Evolutionary conservation across 768 basidiomycete species (phyloP).

Genomic region (Leucogyrophana mollusca): DNA sequence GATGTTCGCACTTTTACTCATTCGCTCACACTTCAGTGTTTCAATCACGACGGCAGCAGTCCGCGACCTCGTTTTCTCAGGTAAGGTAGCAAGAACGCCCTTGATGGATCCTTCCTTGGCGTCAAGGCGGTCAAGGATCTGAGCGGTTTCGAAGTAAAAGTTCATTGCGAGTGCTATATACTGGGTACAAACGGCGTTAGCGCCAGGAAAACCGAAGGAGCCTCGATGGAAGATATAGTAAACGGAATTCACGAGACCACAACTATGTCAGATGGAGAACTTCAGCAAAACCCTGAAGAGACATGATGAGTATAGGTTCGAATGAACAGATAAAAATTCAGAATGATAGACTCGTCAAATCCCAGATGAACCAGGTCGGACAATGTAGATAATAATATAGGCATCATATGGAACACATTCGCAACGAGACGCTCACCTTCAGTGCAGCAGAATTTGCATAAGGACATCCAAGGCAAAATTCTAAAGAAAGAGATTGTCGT

Average conservation of each 20-base stretch:
- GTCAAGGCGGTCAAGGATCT: conserved; percentile 81
- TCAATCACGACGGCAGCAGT: conserved; percentile 89
- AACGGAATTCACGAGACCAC: neutral
- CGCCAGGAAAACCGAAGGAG: conserved; percentile 20
- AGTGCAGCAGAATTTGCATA: no score
- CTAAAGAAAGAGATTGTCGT: no score
- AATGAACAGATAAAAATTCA: conserved; percentile 18
- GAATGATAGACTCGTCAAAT: conserved; percentile 45
- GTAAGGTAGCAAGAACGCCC: conserved; percentile 69
- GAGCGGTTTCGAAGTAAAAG: conserved; percentile 91
- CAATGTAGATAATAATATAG: conserved; percentile 82
- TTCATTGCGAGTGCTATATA: conserved; percentile 62
- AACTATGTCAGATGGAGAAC: neutral
- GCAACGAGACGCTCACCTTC: conserved; percentile 18
- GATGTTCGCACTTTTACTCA: neutral
- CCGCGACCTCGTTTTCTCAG: conserved; percentile 73
- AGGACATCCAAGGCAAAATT: no score
- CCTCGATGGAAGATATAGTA: conserved; percentile 13
- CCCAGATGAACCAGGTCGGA: conserved; percentile 57
- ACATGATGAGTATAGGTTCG: conserved; percentile 29
- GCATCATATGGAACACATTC: conserved; percentile 39
- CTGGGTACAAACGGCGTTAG: conserved; percentile 23
- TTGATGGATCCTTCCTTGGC: conserved; percentile 92
- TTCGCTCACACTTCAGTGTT: conserved; percentile 84
- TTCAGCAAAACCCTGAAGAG: no score